Evolutionary conservation across 345 rosid genomes (phyloP), one percentile per base, ranked within the genome.

Genomic region (Dipteronia sinensis): DNA sequence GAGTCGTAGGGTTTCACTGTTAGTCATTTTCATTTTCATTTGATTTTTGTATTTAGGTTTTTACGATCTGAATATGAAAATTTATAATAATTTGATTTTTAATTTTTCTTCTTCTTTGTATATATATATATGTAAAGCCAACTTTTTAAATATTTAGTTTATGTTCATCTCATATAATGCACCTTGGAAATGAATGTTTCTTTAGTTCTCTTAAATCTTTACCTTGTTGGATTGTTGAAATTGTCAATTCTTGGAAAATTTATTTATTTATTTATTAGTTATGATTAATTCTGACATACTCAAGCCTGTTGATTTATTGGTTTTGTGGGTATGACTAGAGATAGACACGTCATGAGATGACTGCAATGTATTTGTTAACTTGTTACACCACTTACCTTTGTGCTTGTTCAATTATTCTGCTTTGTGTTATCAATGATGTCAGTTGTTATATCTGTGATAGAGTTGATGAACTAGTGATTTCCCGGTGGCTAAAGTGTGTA

Each of bases 401-500:
- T 31, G 10, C 49, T 8, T 46, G 49, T 46, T 46, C 22, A 29
- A 27, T 10, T 42, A 8, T 47, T 69, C 59, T 22, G 34, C 34
- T 22, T 59, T 23, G n/a, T 72, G 61, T 47, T 12, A 22, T 13
- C 16, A 20, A 38, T 23, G 3, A 53, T 13, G 46, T 19, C n/a
- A 6, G 1, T 27, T 53, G 29, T 66, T 13, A n/a, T 53, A 10
- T 67, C 66, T 7, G 6, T 65, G 51, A 55, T 55, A 53, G 72
- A 2, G 17, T 76, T 38, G 22, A 63, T 71, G 23, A 62, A 71
- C 29, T 49, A 65, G 55, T 68, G 51, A 34, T 61, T 73, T n/a
- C 20, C 2, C 20, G 81, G 66, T 77, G 67, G 77, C 59, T 67
- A 19, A 66, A 55, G 55, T 17, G 49, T 23, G 42, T 42, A 53